Conservation (phyloP, 495 filamentous ascomycete genomes). For the Tuber indicum region DNA sequence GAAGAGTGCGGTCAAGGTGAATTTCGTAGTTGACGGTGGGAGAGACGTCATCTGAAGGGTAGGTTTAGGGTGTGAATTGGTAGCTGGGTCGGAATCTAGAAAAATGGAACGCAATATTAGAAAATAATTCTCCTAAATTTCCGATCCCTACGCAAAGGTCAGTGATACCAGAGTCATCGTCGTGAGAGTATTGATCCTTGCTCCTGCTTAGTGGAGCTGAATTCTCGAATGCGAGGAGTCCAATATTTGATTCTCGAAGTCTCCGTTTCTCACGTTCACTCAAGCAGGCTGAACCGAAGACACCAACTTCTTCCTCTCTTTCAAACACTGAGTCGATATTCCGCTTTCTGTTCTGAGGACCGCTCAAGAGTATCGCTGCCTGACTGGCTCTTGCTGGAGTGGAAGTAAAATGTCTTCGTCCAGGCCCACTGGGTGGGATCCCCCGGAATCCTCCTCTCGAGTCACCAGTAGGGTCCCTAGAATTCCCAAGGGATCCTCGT, state of each 20-base stretch:
- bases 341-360: conserved; percentile 26
- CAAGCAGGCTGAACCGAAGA: conserved; percentile 21
- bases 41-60: conserved; percentile 66
- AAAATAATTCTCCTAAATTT: neutral
- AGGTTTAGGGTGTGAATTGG: conserved; percentile 59
- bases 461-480: conserved; percentile 37
- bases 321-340: conserved; percentile 37
- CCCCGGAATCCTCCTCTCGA: conserved; percentile 38
- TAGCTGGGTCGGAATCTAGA: conserved; percentile 54
- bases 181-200: conserved; percentile 43
- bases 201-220: conserved; percentile 50
- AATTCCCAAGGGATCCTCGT: conserved; percentile 25
- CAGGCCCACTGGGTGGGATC: conserved; percentile 36
- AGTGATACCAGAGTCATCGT: conserved; percentile 30
- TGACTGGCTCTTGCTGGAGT: conserved; percentile 44
- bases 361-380: conserved; percentile 4
- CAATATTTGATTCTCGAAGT: conserved; percentile 41
- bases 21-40: conserved; percentile 46
- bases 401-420: conserved; percentile 54
- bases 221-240: conserved; percentile 55
- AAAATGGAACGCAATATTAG: neutral
- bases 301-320: conserved; percentile 33
- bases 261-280: conserved; percentile 42
- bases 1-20: conserved; percentile 43
- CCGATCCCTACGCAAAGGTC: neutral